These are phyloP conservation scores for Ananas comosus DNA, from an alignment of 176 grass and related monocot genomes.

Conservation along the genomic window DNA sequence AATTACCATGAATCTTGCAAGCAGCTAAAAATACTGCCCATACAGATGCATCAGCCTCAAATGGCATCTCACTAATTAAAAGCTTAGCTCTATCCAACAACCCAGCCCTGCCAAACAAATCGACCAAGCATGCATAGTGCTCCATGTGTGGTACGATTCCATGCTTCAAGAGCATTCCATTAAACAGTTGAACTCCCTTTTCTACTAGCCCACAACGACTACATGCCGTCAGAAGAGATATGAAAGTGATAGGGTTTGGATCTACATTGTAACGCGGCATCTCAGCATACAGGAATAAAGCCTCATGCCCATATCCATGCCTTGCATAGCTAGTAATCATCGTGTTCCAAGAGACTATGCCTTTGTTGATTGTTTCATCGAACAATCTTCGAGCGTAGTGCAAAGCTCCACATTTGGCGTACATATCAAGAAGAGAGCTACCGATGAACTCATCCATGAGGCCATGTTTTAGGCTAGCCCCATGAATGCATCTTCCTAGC, in stretches of 20 bases:
- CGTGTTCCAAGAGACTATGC: slow-evolving; percentile 30
- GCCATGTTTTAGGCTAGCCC: slow-evolving; percentile 23
- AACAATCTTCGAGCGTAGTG: slow-evolving; percentile 26
- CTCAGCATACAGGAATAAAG: slow-evolving; percentile 23
- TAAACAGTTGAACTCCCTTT: slow-evolving; percentile 26
- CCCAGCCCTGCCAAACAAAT: slow-evolving; percentile 34
- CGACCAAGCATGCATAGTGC: slow-evolving; percentile 39
- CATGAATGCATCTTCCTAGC: slow-evolving; percentile 29
- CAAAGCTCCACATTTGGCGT: slow-evolving; percentile 27
- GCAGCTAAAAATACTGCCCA: slow-evolving; percentile 29
- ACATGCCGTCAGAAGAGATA: slow-evolving; percentile 38
- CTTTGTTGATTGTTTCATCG: slow-evolving; percentile 19
- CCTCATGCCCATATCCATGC: slow-evolving; percentile 32
- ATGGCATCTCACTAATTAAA: slow-evolving; percentile 24
- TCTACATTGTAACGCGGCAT: slow-evolving; percentile 14
- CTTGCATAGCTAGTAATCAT: slow-evolving; percentile 35
- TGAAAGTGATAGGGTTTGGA: slow-evolving; percentile 32
- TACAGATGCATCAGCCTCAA: slow-evolving; percentile 30
- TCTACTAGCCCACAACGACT: slow-evolving; percentile 27
- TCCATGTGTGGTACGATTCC: slow-evolving; percentile 24
- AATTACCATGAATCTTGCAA: slow-evolving; percentile 38
- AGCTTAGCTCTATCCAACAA: slow-evolving; percentile 24
- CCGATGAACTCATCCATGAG: slow-evolving; percentile 20
- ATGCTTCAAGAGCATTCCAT: slow-evolving; percentile 28
- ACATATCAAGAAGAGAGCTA: slow-evolving; percentile 36